phyloP scores from a whole-genome alignment of 2,329 filamentous ascomycete genomes.

The Pyricularia grisea region DNA sequence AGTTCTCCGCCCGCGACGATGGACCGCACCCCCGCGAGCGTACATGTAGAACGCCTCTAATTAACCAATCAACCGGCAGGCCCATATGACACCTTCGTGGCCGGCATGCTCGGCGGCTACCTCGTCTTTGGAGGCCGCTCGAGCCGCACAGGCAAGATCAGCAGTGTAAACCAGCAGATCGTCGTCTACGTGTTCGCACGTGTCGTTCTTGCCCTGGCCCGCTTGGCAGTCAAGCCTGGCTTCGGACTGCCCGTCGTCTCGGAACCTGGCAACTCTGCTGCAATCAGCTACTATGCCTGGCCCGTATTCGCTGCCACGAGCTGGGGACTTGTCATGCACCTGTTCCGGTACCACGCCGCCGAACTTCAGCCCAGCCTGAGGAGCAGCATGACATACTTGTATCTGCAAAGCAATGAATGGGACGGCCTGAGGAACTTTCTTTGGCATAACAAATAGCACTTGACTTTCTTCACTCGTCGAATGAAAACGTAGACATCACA shows the following conservation, averaged over 20 bases:
- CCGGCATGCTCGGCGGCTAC: conserved; percentile 84
- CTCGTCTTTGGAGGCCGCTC: conserved; percentile 71
- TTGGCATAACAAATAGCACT: conserved; percentile 63
- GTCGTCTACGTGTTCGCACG: conserved; percentile 96
- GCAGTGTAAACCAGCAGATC: conserved; percentile 88
- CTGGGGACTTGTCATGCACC: conserved; percentile 92
- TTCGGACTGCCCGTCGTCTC: conserved; percentile 41
- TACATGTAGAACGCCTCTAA: not conserved
- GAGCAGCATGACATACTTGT: conserved; percentile 97
- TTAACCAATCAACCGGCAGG: conserved; percentile 31
- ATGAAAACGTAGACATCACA: not conserved
- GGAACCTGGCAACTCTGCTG: conserved; percentile 32
- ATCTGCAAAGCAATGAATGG: conserved; percentile 81
- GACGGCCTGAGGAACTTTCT: conserved; percentile 76
- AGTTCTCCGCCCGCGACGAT: conserved; percentile 9
- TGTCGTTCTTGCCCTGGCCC: conserved; percentile 75
- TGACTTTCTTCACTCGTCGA: not conserved
- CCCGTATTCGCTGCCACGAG: conserved; percentile 83
- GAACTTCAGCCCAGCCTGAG: conserved; percentile 84
- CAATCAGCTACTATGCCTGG: conserved; percentile 69
- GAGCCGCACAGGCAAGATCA: conserved; percentile 56
- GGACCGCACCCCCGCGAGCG: not conserved
- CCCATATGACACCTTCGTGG: conserved; percentile 74
- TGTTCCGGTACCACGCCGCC: conserved; percentile 88
- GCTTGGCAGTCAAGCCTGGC: conserved; percentile 64